phyloP scores from a whole-genome alignment of 2,329 filamentous ascomycete species.

The Nothopassalora personata region DNA sequence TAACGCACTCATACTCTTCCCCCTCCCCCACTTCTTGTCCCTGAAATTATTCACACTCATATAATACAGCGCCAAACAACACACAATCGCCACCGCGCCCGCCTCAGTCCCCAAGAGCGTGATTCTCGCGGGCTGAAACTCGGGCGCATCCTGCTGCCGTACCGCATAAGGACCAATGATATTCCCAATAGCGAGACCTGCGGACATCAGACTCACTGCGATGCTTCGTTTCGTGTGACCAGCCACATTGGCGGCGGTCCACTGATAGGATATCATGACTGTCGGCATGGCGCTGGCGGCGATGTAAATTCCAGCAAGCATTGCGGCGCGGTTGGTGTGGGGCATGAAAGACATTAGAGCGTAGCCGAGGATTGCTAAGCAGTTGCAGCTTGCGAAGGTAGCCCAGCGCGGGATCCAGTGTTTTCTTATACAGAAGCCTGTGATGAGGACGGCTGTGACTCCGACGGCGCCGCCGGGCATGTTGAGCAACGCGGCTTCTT shows the following conservation, averaged over 20 bases:
- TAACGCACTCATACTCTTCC: neutral
- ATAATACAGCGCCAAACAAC: constrained; percentile 41
- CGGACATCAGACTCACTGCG: constrained; percentile 53
- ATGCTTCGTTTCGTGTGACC: constrained; percentile 59
- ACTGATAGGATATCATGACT: constrained; percentile 21
- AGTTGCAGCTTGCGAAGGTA: constrained; percentile 19
- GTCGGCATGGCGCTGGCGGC: constrained; percentile 31
- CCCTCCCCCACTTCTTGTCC: constrained; percentile 7
- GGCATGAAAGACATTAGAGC: constrained; percentile 28
- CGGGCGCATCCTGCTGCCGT: constrained; percentile 33
- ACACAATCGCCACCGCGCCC: constrained; percentile 35
- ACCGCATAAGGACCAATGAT: constrained; percentile 40
- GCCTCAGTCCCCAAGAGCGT: constrained; percentile 34
- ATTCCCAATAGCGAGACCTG: constrained; percentile 34
- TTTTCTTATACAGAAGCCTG: constrained; percentile 6
- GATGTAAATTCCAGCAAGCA: constrained; percentile 37
- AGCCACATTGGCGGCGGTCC: constrained; percentile 50
- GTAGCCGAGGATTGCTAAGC: constrained; percentile 17
- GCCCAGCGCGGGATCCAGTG: constrained; percentile 24
- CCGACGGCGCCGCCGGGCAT: constrained; percentile 53
- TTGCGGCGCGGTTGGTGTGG: constrained; percentile 40
- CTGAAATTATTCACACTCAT: constrained; percentile 10
- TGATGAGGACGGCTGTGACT: constrained; percentile 32
- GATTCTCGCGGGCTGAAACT: constrained; percentile 40
- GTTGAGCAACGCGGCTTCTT: constrained; percentile 38